Evolutionary conservation across 2,329 filamentous ascomycete species (phyloP).

Genomic region (Verticillium nubilum): DNA sequence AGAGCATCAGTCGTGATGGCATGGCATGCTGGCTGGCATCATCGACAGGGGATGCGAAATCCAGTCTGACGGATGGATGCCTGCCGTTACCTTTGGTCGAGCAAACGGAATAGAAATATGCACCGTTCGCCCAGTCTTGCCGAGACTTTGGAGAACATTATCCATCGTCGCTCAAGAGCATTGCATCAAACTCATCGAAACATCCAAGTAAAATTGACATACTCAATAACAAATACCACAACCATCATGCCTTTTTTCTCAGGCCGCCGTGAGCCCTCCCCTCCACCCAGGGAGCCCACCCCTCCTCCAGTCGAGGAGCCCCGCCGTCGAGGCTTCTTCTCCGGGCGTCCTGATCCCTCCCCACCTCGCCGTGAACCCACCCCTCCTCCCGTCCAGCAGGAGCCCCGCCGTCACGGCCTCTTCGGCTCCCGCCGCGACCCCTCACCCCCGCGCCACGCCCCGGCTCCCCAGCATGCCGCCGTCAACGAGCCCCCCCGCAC

Average conservation of each 20-base stretch:
- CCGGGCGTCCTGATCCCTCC: constrained; percentile 19
- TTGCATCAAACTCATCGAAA: no score
- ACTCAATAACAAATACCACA: not conserved
- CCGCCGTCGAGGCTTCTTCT: constrained; percentile 15
- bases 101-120: not conserved
- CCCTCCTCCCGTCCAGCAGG: constrained; percentile 15
- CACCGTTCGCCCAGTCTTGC: not conserved
- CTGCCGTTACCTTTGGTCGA: not conserved
- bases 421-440: constrained; percentile 21
- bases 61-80: not conserved
- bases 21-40: not conserved
- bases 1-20: not conserved
- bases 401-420: constrained; percentile 13
- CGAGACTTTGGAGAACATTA: not conserved
- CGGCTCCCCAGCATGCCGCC: constrained; percentile 19
- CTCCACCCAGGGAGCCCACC: constrained; percentile 22
- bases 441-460: constrained; percentile 22
- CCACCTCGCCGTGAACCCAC: constrained; percentile 24
- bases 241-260: constrained; percentile 17
- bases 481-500: constrained; percentile 15
- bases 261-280: constrained; percentile 20
- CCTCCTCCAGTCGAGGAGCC: constrained; percentile 16
- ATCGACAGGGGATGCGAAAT: not conserved
- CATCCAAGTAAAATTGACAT: no score
- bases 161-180: no score